Conservation (phyloP, 1,284 basidiomycete species). For the Ganoderma resinaceum region DNA sequence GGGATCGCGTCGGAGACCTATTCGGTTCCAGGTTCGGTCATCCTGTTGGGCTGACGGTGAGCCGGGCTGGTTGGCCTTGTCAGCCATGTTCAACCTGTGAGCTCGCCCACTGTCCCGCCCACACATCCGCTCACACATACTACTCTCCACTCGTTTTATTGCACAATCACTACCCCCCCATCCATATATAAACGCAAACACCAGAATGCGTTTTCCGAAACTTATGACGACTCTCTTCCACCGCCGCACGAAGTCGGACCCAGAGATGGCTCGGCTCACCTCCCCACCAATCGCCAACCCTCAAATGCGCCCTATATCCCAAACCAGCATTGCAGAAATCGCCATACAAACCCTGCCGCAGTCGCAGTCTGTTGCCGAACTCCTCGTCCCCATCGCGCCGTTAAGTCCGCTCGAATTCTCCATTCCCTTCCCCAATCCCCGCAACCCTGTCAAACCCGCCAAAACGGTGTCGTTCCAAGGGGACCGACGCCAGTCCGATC, state of each 20-base stretch:
- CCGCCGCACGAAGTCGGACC: slow-evolving; percentile 45
- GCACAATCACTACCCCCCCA: background rate
- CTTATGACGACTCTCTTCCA: slow-evolving; percentile 43
- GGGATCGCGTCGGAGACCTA: background rate
- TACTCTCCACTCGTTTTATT: background rate
- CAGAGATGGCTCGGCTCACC: slow-evolving; percentile 34
- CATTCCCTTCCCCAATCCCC: background rate
- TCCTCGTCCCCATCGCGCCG: slow-evolving; percentile 20
- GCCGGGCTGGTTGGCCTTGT: background rate
- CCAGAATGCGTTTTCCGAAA: slow-evolving; percentile 44
- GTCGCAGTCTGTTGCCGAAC: slow-evolving; percentile 14
- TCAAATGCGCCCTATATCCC: slow-evolving; percentile 35
- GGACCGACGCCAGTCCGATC: background rate
- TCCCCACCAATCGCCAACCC: slow-evolving; percentile 23
- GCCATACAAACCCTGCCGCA: background rate
- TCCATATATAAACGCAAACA: background rate
- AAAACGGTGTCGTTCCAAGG: background rate
- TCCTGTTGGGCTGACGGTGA: background rate
- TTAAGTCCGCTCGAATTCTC: slow-evolving; percentile 3
- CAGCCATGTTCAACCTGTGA: slow-evolving; percentile 1
- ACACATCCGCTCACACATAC: background rate
- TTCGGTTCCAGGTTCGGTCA: background rate
- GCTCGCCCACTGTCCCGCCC: background rate
- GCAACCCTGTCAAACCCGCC: background rate
- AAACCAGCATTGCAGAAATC: slow-evolving; percentile 25